Evolutionary conservation across 179 eudicot genomes (phyloP), one percentile per base, ranked within the genome.

Genomic region (Corrigiola litoralis): DNA sequence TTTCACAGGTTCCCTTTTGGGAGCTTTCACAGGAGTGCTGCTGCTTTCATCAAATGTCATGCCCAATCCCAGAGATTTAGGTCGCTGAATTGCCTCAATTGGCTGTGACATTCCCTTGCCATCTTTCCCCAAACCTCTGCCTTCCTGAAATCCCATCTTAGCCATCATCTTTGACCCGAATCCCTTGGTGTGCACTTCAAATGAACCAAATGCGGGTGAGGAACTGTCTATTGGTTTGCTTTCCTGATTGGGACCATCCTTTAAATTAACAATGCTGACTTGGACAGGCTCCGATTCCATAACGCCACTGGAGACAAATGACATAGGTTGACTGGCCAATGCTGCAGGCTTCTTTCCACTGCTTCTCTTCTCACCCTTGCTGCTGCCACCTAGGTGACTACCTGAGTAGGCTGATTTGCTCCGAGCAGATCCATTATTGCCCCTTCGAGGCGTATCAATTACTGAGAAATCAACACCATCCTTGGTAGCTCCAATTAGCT

Each of bases 111-210:
- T 85, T 16, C 99, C 99, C 61, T 82, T 85, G 18, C 95, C 96
- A 18, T 94, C 96, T 69, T 83, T 90, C 27, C 97, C 97, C 54
- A 94, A 71, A 18, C 97, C 99, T 18, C 74, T 66, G 0, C 99
- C 99, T 63, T 87, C 97, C 17, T 81, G 76, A 40, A 74, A 91
- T 38, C 99, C 99, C 99, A 94, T 94, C 75, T 88, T 94, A 28
- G 99, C 97, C 96, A 94, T 72, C 95, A 94, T 90, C 80, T 84
- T 94, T 41, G 97, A 94, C 20, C 99, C 99, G 53, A 94, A 90
- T 28, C 99, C 99, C 27, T 77, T 94, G 16, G 99, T 94, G 83
- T 91, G 99, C 65, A 86, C 69, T 77, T 94, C 99, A 51, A 90
- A 94, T 55, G 95, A 86, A 68, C 92, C 97, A 40, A 84, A 64